Conservation (phyloP, 2,329 filamentous ascomycete genomes). For the Phialemoniopsis sp. region DNA sequence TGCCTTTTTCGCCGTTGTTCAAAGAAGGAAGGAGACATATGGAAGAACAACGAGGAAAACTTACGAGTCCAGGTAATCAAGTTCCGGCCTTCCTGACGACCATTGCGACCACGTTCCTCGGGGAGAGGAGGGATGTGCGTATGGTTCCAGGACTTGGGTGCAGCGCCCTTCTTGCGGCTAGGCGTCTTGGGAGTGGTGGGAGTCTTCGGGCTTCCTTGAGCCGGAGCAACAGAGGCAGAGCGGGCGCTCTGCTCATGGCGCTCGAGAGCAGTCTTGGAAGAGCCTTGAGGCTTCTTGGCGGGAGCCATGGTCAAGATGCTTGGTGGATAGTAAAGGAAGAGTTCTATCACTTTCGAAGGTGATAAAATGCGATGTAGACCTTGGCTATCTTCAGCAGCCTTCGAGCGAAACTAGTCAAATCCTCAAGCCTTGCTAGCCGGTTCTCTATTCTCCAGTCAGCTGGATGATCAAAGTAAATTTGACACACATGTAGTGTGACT, state of each 20-base stretch:
- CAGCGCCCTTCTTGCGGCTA: background rate
- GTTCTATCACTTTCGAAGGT: too few relatives aligned
- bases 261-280: background rate
- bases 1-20: too few relatives aligned
- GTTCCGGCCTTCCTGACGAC: conserved; percentile 26
- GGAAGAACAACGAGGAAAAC: conserved; percentile 10
- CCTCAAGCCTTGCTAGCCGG: too few relatives aligned
- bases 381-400: too few relatives aligned
- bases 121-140: conserved; percentile 9
- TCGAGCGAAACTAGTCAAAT: too few relatives aligned
- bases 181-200: background rate
- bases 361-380: too few relatives aligned
- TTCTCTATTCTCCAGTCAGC: too few relatives aligned
- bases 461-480: too few relatives aligned
- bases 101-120: conserved; percentile 17
- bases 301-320: background rate
- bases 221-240: conserved; percentile 1
- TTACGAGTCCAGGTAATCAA: conserved; percentile 39
- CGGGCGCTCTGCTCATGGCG: background rate
- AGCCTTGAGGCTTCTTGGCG: background rate
- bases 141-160: conserved; percentile 3
- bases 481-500: too few relatives aligned
- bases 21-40: background rate
- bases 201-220: conserved; percentile 1
- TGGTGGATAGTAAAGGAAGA: too few relatives aligned